Evolutionary conservation across 495 filamentous ascomycete species (phyloP), one percentile per base, ranked within the genome.

Genomic region (Pseudevernia furfuracea): DNA sequence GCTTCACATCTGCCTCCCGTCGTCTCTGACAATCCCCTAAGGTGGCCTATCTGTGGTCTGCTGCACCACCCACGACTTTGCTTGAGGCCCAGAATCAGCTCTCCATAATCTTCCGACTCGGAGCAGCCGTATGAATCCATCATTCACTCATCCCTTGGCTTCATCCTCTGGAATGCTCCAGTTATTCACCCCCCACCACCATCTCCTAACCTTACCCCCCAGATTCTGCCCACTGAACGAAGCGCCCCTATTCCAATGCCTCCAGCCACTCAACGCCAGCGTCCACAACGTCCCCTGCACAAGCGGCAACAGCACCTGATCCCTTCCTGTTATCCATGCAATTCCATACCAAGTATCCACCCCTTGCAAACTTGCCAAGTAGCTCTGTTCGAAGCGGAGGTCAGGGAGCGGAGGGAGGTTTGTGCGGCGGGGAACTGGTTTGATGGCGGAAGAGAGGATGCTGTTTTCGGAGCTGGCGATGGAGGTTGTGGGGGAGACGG

Each of bases 351-450:
- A 90, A 34, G 84, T 86, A 63, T 94, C 82, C 28, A 90, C 90
- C 58, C 82, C 79, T 67, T 84, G 83, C 61, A 98, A 85, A 73
- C 90, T 92, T 57, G 87, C 87, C 48, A 98, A 80, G 72, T 97
- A 97, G 77, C 91, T 96, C 81, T 98, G 94, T 79, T 98, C 94
- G 74, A 97, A 97, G 59, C 94, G 81, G 68, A 98, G 76, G 75
- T 98, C 94, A 2, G 94, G 94, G 70, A 98, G 76, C 1, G 95
- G 93, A 59, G 90, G 90, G 63, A 96, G 84, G 43, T 75, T 82
- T 61, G 74, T 74, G 62, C 71, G 77, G n/a, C 85, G 79, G 17
- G 81, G 76, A 36, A 76, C 60, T 4, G 85, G 81, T 59, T 76
- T 78, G 60, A 89, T 70, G 49, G 84, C 80, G 61, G 78, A 81